These are phyloP conservation scores for Globisporangium heterothallicum DNA, from an alignment of 352 stramenopile genomes.

Conservation along the genomic window DNA sequence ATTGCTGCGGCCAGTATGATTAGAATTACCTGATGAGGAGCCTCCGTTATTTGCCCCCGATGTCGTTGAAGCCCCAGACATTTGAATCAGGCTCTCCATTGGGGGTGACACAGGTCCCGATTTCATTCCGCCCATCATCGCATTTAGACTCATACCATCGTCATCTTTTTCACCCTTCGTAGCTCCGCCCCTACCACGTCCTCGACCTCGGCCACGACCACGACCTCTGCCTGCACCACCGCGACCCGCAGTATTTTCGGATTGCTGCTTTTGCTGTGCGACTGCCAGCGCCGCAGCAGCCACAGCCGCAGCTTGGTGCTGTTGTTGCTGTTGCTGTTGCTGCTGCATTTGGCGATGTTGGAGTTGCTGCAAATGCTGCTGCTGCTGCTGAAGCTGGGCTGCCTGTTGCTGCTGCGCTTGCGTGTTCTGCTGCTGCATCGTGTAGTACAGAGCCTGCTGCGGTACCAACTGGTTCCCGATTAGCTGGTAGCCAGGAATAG, in stretches of 20 bases:
- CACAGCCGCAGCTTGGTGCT: slow-evolving; percentile 15
- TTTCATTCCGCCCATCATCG: slow-evolving; percentile 22
- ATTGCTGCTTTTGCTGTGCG: slow-evolving; percentile 11
- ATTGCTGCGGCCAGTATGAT: slow-evolving; percentile 2
- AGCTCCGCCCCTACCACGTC: slow-evolving; percentile 8
- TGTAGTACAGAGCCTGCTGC: slow-evolving; percentile 56
- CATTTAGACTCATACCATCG: slow-evolving; percentile 12
- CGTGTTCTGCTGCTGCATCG: slow-evolving; percentile 30
- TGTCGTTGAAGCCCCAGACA: slow-evolving; percentile 14
- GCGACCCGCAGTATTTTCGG: slow-evolving; percentile 5
- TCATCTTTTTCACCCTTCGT: slow-evolving; percentile 21
- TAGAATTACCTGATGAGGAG: slow-evolving; percentile 14
- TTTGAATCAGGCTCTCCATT: slow-evolving; percentile 30
- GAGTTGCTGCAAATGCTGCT: slow-evolving; percentile 20
- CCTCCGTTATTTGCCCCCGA: slow-evolving; percentile 3
- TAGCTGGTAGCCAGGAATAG: slow-evolving; percentile 56
- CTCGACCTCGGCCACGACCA: slow-evolving; percentile 12
- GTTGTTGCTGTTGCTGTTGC: slow-evolving; percentile 30
- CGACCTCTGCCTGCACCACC: slow-evolving; percentile 7
- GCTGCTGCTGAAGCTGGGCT: slow-evolving; percentile 23
- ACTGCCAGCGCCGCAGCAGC: slow-evolving; percentile 6
- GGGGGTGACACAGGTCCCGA: slow-evolving; percentile 18
- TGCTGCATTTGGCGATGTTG: slow-evolving; percentile 35
- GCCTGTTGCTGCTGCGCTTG: slow-evolving; percentile 34
- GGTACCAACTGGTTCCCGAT: slow-evolving; percentile 58